Conservation (phyloP, 352 stramenopile genomes). For the Saprolegnia diclina region DNA sequence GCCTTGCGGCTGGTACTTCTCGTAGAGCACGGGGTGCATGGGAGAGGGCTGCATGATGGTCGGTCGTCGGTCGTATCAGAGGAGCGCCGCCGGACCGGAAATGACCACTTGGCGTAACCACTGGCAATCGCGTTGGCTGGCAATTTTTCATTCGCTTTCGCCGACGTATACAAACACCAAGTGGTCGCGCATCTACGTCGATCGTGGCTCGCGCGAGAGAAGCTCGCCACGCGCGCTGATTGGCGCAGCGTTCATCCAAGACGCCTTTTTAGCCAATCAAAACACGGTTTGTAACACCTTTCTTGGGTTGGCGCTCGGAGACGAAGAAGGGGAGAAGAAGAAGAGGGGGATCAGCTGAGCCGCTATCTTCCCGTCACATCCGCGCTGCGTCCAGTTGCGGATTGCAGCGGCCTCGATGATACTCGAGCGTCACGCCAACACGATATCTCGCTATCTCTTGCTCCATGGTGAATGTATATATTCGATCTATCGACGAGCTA, state of each 20-base stretch:
- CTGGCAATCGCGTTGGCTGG: neutral
- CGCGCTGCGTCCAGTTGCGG: neutral
- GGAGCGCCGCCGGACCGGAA: neutral
- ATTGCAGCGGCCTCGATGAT: neutral
- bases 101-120: neutral
- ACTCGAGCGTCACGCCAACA: neutral
- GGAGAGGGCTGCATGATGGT: conserved; percentile 13
- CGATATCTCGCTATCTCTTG: neutral
- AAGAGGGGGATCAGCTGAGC: neutral
- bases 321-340: neutral
- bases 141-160: neutral
- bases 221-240: conserved; percentile 3
- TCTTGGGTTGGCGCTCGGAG: no score
- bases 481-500: no score
- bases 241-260: neutral
- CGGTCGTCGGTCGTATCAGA: neutral
- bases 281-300: neutral
- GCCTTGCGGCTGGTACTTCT: conserved; percentile 24
- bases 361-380: neutral
- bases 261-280: conserved; percentile 3
- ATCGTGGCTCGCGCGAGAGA: conserved; percentile 7
- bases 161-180: conserved; percentile 2
- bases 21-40: conserved; percentile 24
- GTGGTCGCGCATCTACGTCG: neutral
- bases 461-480: no score